These are phyloP conservation scores for Coemansia sp. DNA, from an alignment of 192 early-diverging fungal species.

Conservation along the genomic window DNA sequence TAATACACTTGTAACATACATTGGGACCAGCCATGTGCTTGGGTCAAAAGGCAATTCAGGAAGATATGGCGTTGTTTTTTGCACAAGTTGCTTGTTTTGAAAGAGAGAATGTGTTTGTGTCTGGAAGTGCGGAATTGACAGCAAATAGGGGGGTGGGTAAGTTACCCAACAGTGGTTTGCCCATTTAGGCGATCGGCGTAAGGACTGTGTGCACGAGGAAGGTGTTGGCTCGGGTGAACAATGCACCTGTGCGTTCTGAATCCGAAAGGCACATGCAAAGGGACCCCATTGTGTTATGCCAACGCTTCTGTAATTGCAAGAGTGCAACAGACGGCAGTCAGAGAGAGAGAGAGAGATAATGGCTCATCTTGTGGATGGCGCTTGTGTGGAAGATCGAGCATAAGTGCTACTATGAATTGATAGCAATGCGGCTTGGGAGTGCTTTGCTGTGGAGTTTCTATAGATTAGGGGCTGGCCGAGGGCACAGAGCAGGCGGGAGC, in stretches of 20 bases:
- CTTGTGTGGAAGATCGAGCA: background rate
- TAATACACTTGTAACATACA: background rate
- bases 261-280: background rate
- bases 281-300: background rate
- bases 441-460: background rate
- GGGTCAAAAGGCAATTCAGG: background rate
- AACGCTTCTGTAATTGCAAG: background rate
- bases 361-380: background rate
- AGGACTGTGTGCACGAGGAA: conserved; percentile 1
- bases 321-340: background rate
- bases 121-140: background rate
- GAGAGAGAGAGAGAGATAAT: background rate
- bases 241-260: background rate
- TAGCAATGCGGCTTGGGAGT: background rate
- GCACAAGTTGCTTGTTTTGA: background rate
- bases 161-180: background rate
- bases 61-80: background rate
- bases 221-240: background rate
- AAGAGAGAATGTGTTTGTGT: background rate
- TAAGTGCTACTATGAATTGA: background rate
- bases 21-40: background rate
- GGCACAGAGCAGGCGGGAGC: background rate
- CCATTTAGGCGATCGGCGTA: background rate
- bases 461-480: background rate
- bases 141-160: background rate